Base-by-base conservation (phyloP, 345 rosid genomes). In the Boechera retrofracta region DNA sequence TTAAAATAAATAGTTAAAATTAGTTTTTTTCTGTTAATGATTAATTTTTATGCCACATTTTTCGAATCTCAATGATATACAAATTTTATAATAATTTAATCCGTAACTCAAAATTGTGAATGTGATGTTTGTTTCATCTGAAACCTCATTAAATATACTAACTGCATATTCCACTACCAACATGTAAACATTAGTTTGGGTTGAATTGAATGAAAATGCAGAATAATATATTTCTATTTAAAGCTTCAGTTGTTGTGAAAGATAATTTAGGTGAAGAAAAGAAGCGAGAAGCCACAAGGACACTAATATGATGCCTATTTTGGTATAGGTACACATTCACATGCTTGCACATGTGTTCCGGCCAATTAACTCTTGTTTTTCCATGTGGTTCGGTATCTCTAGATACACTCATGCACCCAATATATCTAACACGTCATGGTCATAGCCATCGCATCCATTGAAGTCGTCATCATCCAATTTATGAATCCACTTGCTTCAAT, bases 261-360 rank as follows among this genome's bases (percentile, higher is more conserved):
- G 67, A 64, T 71, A 78, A 78, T 71, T 18, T 57, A 66, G 77
- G 77, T 32, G 81, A 51, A 58, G 73, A 78, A 78, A 58, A 65
- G 73, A 70, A 62, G 63, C 36, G 52, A 77, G 57, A 77, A 77
- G 75, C 41, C 47, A 71, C 65, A 64, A 64, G 76, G 81, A 77
- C 76, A 64, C 72, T 77, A 63, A 56, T 66, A 77, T 72, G 81
- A 71, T 72, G 77, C 81, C 81, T 38, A 78, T 71, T 72, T 71
- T 64, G 67, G 76, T 77, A 71, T 64, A 55, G 67, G 67, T 64
- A 65, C 72, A 65, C 68, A 78, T 72, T 31, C 81, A 78, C 81
- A 71, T 78, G 81, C 63, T 72, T 78, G 77, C 81, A 78, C 81
- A 78, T 78, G 81, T 72, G 73, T 58, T 78, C 62, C 77, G 73